Evolutionary conservation across 306 rosid species (phyloP).

Genomic region (Quercus wislizeni): DNA sequence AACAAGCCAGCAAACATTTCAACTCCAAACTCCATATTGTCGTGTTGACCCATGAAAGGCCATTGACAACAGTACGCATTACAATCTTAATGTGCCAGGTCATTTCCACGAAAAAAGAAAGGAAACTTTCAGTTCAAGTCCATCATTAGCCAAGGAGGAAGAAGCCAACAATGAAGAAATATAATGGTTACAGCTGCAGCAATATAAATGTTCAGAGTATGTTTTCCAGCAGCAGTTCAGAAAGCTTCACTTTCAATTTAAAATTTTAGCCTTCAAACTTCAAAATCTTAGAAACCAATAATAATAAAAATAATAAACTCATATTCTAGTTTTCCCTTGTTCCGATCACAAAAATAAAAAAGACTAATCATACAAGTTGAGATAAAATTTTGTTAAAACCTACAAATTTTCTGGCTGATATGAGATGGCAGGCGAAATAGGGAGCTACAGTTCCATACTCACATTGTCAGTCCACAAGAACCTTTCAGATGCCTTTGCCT

Average conservation of each 20-base stretch:
- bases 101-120: not conserved
- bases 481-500: not conserved
- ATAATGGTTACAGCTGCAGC: not conserved
- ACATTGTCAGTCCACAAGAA: not conserved
- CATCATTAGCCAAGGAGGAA: not conserved
- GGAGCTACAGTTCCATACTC: not conserved
- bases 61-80: not conserved
- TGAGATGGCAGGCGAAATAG: not conserved
- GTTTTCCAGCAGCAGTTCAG: not conserved
- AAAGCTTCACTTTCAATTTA: not conserved
- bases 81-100: not conserved
- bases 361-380: not conserved
- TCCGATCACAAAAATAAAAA: not conserved
- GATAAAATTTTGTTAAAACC: not conserved
- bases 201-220: not conserved
- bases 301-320: not conserved
- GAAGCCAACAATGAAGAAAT: not conserved
- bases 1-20: constrained; percentile 1
- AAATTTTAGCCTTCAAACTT: not conserved
- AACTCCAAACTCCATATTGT: not conserved
- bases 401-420: not conserved
- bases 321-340: not conserved
- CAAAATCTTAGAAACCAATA: not conserved
- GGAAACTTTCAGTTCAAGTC: not conserved
- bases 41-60: not conserved